Evolutionary conservation across 2,329 filamentous ascomycete species (phyloP).

Genomic region (Calycina marina): DNA sequence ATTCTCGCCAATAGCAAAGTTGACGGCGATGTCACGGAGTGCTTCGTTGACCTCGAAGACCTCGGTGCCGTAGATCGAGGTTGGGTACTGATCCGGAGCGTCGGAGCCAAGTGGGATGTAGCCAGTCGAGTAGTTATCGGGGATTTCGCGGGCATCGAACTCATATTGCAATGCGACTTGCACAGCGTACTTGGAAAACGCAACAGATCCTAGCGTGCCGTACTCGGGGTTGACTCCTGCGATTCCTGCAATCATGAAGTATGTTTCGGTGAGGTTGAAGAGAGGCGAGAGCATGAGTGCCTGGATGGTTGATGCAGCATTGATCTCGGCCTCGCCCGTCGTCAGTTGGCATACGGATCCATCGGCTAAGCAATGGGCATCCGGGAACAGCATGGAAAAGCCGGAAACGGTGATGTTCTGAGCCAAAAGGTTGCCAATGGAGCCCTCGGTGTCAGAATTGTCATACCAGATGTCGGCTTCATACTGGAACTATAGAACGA

Average conservation of each 20-base stretch:
- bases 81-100: constrained; percentile 40
- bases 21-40: constrained; percentile 37
- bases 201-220: constrained; percentile 50
- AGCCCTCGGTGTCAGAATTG: constrained; percentile 29
- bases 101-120: constrained; percentile 51
- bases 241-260: constrained; percentile 60
- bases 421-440: constrained; percentile 39
- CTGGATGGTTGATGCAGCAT: constrained; percentile 52
- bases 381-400: constrained; percentile 49
- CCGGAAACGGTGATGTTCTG: constrained; percentile 44
- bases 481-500: constrained; percentile 36
- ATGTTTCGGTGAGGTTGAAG: constrained; percentile 53
- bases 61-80: constrained; percentile 49
- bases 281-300: constrained; percentile 44
- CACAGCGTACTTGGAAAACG: constrained; percentile 53
- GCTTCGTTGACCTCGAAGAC: constrained; percentile 51
- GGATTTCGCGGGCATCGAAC: constrained; percentile 55
- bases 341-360: constrained; percentile 53
- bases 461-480: constrained; percentile 48
- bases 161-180: constrained; percentile 67
- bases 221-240: constrained; percentile 58
- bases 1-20: constrained; percentile 34
- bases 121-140: constrained; percentile 47
- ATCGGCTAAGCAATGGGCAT: constrained; percentile 47
- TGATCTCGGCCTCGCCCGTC: constrained; percentile 58